These are phyloP conservation scores for Diaporthe destruens DNA, from an alignment of 2,329 filamentous ascomycete genomes.

Conservation along the genomic window DNA sequence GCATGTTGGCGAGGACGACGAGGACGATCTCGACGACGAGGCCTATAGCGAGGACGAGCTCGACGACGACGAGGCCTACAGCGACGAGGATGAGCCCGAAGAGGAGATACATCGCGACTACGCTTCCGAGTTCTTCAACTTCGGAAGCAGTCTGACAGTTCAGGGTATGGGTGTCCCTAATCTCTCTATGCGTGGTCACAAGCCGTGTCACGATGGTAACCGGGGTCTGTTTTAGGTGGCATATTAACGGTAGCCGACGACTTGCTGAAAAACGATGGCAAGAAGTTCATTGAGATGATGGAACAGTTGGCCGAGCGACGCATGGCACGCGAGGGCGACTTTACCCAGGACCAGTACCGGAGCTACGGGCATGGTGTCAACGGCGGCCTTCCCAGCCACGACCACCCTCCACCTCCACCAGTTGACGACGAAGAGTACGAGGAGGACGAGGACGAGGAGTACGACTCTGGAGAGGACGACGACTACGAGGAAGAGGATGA, in stretches of 20 bases:
- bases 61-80: slow-evolving; percentile 76
- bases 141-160: slow-evolving; percentile 96
- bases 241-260: slow-evolving; percentile 99
- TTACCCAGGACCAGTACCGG: slow-evolving; percentile 68
- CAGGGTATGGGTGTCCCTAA: slow-evolving; percentile 70
- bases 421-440: slow-evolving; percentile 71
- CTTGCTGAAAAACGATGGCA: slow-evolving; percentile 97
- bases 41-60: slow-evolving; percentile 73
- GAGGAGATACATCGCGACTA: slow-evolving; percentile 68
- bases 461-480: slow-evolving; percentile 69
- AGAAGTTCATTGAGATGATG: slow-evolving; percentile 99
- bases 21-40: slow-evolving; percentile 67
- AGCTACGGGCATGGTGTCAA: slow-evolving; percentile 58
- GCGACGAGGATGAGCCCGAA: slow-evolving; percentile 69
- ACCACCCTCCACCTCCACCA: slow-evolving; percentile 79
- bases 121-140: slow-evolving; percentile 92
- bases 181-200: slow-evolving; percentile 12
- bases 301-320: slow-evolving; percentile 96
- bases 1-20: slow-evolving; percentile 69
- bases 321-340: slow-evolving; percentile 95
- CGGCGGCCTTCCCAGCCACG: slow-evolving; percentile 72
- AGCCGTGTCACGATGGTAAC: slow-evolving; percentile 48
- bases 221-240: slow-evolving; percentile 74
- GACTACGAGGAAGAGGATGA: slow-evolving; percentile 85
- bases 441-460: slow-evolving; percentile 67